Evolutionary conservation across 208 protist species (phyloP).

Genomic region (Polymyxa betae): DNA sequence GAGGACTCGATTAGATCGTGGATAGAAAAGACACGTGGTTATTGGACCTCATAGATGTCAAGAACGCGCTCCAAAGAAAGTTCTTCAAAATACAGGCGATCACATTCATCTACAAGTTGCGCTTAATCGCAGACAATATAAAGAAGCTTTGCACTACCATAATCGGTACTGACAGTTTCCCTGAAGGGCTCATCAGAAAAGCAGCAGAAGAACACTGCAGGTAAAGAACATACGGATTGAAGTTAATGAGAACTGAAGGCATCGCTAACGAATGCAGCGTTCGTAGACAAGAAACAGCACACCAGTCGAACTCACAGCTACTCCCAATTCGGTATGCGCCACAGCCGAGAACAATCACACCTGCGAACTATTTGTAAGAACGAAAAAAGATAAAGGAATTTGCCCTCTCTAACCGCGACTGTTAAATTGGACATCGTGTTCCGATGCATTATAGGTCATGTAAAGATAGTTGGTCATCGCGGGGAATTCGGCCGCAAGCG

Average conservation of each 20-base stretch:
- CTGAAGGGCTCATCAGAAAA: conserved; percentile 20
- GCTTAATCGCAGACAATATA: neutral
- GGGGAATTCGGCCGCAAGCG: conserved; percentile 94
- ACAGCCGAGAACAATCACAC: conserved; percentile 87
- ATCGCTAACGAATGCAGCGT: conserved; percentile 87
- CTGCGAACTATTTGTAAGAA: neutral
- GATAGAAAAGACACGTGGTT: neutral
- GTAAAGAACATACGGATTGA: conserved; percentile 85
- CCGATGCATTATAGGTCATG: conserved; percentile 81
- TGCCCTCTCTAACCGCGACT: neutral
- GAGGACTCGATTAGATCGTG: conserved; percentile 6
- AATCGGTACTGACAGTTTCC: conserved; percentile 96
- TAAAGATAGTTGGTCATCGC: conserved; percentile 77
- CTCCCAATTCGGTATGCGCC: conserved; percentile 95
- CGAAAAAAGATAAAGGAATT: neutral
- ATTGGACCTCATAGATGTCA: conserved; percentile 91
- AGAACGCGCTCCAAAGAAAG: conserved; percentile 91
- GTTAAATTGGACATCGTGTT: conserved; percentile 57
- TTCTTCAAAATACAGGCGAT: conserved; percentile 98
- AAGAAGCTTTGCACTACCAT: conserved; percentile 91
- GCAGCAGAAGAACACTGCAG: neutral
- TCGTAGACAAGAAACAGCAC: conserved; percentile 89
- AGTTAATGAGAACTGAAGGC: conserved; percentile 96
- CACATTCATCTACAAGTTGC: conserved; percentile 68
- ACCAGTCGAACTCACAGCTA: conserved; percentile 96